Evolutionary conservation across 2,329 filamentous ascomycete species (phyloP), one percentile per base, ranked within the genome.

Genomic region (Laburnicola sp.): DNA sequence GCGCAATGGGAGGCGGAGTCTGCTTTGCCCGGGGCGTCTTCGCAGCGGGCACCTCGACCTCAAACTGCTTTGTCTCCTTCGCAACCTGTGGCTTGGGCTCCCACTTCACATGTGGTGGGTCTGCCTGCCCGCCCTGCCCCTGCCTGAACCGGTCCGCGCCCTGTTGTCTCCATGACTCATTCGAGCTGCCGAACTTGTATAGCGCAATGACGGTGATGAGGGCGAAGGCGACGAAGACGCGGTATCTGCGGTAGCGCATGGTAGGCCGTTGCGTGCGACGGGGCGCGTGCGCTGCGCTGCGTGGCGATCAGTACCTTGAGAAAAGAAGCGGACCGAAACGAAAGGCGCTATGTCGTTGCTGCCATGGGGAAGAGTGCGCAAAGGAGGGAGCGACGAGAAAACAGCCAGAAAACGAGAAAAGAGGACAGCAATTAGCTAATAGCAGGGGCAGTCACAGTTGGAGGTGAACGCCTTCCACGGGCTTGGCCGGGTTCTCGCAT

Each of bases 181-280:
- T 73, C 51, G 78, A 75, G 42, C 72, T 71, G 30, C 74, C 69
- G 56, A 83, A 82, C 57, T 80, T 79, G 60, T 83, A 76, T 46
- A 84, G 67, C 2, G 76, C 75, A 53, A 86, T 74, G 43, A 84
- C 70, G 43, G 83, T 70, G 50, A 85, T 67, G 54, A 81, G 70
- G 48, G 83, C 79, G 60, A 80, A 80, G 54, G 83, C 66, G 30
- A 83, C 68, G 54, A 86, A 84, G 50, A 85, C 75, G 52, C 85
- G 81, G 64, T 86, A 86, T 66, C 84, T 78, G 61, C 86, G 74
- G 56, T 81, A 77, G 45, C 85, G 82, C 80, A 87, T 84, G 62
- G 48, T 51, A 51, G 25, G 46, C 10, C 46, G 43, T 43, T 50
- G 38, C 32, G 26, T 39, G 45, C 34, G 11, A 31, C 28, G 35